These are phyloP conservation scores for Cutaneotrichosporon arboriforme DNA, from an alignment of 1,284 basidiomycete species.

Conservation along the genomic window DNA sequence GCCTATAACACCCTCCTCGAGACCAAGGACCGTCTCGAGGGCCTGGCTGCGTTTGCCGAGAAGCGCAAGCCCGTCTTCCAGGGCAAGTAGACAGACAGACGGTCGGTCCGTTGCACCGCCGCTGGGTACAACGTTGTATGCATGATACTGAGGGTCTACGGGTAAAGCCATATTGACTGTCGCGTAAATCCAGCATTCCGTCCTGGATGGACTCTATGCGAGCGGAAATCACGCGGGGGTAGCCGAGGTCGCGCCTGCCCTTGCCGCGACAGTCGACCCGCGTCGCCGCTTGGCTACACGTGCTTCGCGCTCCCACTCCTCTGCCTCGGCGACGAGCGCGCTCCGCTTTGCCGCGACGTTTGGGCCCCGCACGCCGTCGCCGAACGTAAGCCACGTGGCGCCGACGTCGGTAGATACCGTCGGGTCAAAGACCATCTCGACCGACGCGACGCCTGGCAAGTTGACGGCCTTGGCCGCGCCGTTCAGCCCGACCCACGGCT, in stretches of 20 bases:
- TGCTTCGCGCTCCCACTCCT: slow-evolving; percentile 37
- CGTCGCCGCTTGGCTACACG: slow-evolving; percentile 11
- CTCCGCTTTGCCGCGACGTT: slow-evolving; percentile 17
- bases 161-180: too few relatives aligned
- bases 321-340: slow-evolving; percentile 32
- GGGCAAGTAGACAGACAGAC: slow-evolving; percentile 53
- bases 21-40: slow-evolving; percentile 75
- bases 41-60: slow-evolving; percentile 80
- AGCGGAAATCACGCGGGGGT: neutral
- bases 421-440: slow-evolving; percentile 41
- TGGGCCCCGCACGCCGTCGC: slow-evolving; percentile 12
- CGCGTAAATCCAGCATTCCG: neutral
- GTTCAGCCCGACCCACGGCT: slow-evolving; percentile 27
- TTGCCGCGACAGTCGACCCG: neutral
- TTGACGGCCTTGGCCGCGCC: slow-evolving; percentile 2
- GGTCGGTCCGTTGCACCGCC: neutral
- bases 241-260: neutral
- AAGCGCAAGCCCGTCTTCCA: slow-evolving; percentile 77
- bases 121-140: slow-evolving; percentile 35
- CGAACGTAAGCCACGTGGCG: slow-evolving; percentile 11
- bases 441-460: slow-evolving; percentile 32
- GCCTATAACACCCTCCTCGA: slow-evolving; percentile 78
- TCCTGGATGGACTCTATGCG: neutral
- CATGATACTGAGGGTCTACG: slow-evolving; percentile 10
- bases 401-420: neutral